Conservation (phyloP, 179 eudicot genomes). For the Heliamphora pulchella region DNA sequence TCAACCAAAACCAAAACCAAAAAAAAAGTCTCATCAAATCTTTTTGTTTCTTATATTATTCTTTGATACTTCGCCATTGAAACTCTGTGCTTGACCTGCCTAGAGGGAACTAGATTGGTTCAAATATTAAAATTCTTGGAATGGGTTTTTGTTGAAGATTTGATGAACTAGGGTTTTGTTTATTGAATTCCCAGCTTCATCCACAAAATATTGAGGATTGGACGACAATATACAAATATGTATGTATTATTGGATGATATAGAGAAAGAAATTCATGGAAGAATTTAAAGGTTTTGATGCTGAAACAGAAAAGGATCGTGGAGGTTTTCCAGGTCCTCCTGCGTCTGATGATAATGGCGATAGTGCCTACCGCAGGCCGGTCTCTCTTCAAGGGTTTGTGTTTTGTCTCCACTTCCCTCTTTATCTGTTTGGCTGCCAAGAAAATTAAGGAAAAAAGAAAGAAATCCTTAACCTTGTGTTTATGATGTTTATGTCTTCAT, state of each 20-base stretch:
- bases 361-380: background rate
- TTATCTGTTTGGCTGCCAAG: background rate
- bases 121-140: background rate
- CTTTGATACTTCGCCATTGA: background rate
- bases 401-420: background rate
- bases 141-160: background rate
- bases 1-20: background rate
- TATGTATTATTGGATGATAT: background rate
- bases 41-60: background rate
- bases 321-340: background rate
- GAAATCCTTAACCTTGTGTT: background rate
- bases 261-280: slow-evolving; percentile 5
- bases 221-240: no score
- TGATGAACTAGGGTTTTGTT: background rate
- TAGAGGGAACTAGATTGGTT: background rate
- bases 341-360: slow-evolving; percentile 2
- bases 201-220: background rate
- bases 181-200: background rate
- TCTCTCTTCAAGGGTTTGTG: slow-evolving; percentile 12
- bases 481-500: no score
- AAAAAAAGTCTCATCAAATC: background rate
- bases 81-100: slow-evolving; percentile 5
- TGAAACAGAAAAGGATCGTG: background rate
- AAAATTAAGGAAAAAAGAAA: slow-evolving; percentile 2
- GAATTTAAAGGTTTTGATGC: slow-evolving; percentile 8